Conservation (phyloP, 2,329 filamentous ascomycete genomes). For the Colletotrichum sp. region DNA sequence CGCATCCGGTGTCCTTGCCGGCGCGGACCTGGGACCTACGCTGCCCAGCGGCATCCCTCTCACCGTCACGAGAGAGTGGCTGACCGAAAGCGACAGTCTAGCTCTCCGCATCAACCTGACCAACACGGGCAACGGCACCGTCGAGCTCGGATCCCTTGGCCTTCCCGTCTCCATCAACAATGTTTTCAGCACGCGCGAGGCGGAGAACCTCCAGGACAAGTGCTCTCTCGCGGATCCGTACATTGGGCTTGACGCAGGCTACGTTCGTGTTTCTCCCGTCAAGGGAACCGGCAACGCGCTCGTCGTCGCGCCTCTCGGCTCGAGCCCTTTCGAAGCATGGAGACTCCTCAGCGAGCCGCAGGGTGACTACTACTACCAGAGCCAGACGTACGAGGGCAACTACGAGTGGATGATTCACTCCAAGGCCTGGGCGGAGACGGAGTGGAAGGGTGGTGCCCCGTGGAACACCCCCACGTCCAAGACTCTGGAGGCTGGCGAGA, state of each 20-base stretch:
- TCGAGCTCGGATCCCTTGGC: conserved; percentile 63
- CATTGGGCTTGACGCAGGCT: conserved; percentile 63
- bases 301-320: conserved; percentile 56
- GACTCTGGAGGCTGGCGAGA: conserved; percentile 47
- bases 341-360: conserved; percentile 53
- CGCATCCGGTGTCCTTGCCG: conserved; percentile 32
- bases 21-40: conserved; percentile 45
- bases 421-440: conserved; percentile 59
- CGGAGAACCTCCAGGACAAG: conserved; percentile 50
- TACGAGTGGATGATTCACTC: conserved; percentile 65
- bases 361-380: conserved; percentile 46
- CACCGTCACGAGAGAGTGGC: conserved; percentile 57
- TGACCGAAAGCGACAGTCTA: conserved; percentile 51
- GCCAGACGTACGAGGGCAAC: conserved; percentile 63
- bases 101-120: conserved; percentile 55
- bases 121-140: conserved; percentile 40
- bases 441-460: conserved; percentile 52
- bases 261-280: conserved; percentile 57
- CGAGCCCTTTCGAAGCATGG: conserved; percentile 57
- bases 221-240: conserved; percentile 65
- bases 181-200: conserved; percentile 58
- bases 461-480: conserved; percentile 61
- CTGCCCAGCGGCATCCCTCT: conserved; percentile 41
- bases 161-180: conserved; percentile 67
- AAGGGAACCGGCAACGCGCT: conserved; percentile 56